Conservation (phyloP, 306 rosid species). For the Ammopiptanthus mongolicus region DNA sequence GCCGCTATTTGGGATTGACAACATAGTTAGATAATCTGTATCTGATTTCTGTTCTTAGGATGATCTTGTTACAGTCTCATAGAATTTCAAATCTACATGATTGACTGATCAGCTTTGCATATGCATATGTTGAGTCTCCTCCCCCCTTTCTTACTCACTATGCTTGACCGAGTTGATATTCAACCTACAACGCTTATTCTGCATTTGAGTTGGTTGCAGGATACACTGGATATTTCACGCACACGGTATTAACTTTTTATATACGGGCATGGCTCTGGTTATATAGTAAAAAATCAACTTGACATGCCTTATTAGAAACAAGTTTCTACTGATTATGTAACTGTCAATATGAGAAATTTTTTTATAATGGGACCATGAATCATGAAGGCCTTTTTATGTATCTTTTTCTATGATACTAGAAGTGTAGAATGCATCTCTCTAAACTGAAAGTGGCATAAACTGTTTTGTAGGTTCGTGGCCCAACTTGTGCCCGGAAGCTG, state of each 20-base stretch:
- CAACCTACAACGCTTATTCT: neutral
- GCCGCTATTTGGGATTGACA: too few species aligned
- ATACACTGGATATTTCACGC: neutral
- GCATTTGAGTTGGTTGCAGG: constrained; percentile 2
- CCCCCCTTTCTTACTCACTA: neutral
- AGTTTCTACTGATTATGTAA: neutral
- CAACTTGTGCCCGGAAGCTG: constrained; percentile 70
- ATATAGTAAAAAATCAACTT: neutral
- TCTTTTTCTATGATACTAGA: neutral
- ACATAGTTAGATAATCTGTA: neutral
- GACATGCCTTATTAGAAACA: neutral
- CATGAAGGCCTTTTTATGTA: neutral
- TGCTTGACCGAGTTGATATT: neutral
- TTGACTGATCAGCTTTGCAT: neutral
- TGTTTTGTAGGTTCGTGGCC: constrained; percentile 83
- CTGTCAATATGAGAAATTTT: neutral
- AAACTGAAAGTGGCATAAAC: constrained; percentile 5
- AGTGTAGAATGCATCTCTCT: neutral
- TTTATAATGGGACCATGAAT: neutral
- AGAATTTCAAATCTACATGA: neutral
- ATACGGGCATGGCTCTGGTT: too few species aligned
- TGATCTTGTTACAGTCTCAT: neutral
- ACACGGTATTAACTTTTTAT: neutral
- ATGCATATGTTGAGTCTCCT: neutral
- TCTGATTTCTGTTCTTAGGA: neutral